Conservation (phyloP, 1,284 basidiomycete genomes). For the Heterobasidion irregulare region DNA sequence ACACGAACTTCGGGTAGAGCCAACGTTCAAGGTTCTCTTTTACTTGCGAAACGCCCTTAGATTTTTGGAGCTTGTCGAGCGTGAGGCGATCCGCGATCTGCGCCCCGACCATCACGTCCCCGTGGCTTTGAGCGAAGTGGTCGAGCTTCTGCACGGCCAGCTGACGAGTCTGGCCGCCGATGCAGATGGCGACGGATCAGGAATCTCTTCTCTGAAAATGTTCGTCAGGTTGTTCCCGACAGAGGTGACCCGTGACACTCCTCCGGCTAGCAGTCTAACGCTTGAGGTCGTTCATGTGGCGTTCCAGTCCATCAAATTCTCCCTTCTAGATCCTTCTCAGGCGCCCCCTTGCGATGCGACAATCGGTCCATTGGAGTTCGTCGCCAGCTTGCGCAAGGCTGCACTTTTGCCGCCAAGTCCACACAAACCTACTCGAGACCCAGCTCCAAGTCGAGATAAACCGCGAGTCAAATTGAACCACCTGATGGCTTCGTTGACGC, state of each 20-base stretch:
- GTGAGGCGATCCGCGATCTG: slow-evolving; percentile 12
- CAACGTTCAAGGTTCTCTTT: slow-evolving; percentile 62
- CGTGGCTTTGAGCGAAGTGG: slow-evolving; percentile 17
- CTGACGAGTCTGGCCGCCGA: slow-evolving; percentile 17
- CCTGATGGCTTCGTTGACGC: slow-evolving; percentile 26
- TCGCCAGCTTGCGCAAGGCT: slow-evolving; percentile 9
- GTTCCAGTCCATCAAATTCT: slow-evolving; percentile 4
- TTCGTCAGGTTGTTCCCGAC: slow-evolving; percentile 17
- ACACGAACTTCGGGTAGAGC: slow-evolving; percentile 52
- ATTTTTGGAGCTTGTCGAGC: slow-evolving; percentile 18
- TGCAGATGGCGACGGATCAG: slow-evolving; percentile 11
- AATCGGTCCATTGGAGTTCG: slow-evolving; percentile 11
- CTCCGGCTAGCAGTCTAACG: not conserved
- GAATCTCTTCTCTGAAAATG: slow-evolving; percentile 12
- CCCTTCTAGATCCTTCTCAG: slow-evolving; percentile 7
- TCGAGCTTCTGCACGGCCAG: slow-evolving; percentile 16
- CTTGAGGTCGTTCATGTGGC: not conserved
- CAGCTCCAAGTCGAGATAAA: slow-evolving; percentile 11
- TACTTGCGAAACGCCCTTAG: slow-evolving; percentile 57
- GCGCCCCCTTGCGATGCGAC: slow-evolving; percentile 14
- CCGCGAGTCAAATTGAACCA: slow-evolving; percentile 25
- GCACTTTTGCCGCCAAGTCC: slow-evolving; percentile 12
- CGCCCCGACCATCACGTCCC: slow-evolving; percentile 4
- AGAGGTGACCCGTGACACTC: not conserved
- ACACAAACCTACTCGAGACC: slow-evolving; percentile 13